Conservation (phyloP, 1,139 yeast genomes). For the Hyphopichia khmerensis region DNA sequence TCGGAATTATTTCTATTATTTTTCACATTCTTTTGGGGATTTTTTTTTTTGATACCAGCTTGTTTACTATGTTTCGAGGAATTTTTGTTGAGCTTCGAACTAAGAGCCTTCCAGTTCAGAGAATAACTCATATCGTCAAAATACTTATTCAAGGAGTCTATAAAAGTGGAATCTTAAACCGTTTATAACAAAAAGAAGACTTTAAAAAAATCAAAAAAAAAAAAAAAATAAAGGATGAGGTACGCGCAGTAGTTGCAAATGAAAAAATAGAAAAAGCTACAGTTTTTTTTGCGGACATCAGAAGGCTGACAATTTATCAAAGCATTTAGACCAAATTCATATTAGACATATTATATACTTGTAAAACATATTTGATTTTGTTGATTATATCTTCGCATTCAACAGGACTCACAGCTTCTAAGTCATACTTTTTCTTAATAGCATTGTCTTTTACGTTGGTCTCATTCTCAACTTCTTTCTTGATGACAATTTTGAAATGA, state of each 20-base stretch:
- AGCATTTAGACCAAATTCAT: slow-evolving; percentile 3
- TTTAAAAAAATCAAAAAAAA: too few species aligned
- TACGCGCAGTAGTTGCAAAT: background rate
- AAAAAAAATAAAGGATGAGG: background rate
- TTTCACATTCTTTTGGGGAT: background rate
- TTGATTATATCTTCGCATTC: slow-evolving; percentile 77
- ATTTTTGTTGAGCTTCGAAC: slow-evolving; percentile 1
- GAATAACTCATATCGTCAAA: background rate
- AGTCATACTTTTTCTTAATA: slow-evolving; percentile 70
- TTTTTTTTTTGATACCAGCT: background rate
- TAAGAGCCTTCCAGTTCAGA: slow-evolving; percentile 5
- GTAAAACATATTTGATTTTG: slow-evolving; percentile 55
- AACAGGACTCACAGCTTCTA: slow-evolving; percentile 65
- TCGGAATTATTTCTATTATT: background rate
- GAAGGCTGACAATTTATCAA: too few species aligned
- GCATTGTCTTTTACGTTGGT: slow-evolving; percentile 28
- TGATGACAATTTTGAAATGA: slow-evolving; percentile 80
- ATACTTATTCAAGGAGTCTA: background rate
- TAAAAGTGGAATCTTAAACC: too few species aligned
- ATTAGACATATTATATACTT: slow-evolving; percentile 43
- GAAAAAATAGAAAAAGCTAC: too few species aligned
- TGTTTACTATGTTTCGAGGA: background rate
- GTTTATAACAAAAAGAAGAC: too few species aligned
- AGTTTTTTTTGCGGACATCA: too few species aligned
- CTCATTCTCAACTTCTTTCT: slow-evolving; percentile 52